Conservation (phyloP, 1,139 yeast genomes). For the Nadsonia starkeyi-henricii region DNA sequence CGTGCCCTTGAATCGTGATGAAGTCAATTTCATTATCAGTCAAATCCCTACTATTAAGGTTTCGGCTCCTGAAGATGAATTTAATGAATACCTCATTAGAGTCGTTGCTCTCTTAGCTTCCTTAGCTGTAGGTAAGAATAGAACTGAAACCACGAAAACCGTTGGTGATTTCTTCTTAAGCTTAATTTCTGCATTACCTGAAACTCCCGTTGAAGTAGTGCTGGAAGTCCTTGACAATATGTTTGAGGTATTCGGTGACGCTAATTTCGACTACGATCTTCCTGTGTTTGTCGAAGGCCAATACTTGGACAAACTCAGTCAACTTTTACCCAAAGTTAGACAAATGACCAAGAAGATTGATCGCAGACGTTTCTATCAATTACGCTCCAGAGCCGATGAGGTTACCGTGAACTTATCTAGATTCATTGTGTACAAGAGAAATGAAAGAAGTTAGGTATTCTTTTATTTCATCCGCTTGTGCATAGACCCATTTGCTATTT, state of each 20-base stretch:
- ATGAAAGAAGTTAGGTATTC: slow-evolving; percentile 20
- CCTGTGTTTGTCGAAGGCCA: slow-evolving; percentile 49
- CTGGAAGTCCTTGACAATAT: slow-evolving; percentile 51
- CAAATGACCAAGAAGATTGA: slow-evolving; percentile 51
- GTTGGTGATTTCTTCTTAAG: slow-evolving; percentile 14
- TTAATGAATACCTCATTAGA: slow-evolving; percentile 16
- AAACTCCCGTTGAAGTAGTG: slow-evolving; percentile 27
- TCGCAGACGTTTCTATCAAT: slow-evolving; percentile 41
- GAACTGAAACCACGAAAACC: slow-evolving; percentile 30
- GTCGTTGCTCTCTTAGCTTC: slow-evolving; percentile 39
- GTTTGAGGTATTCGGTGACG: slow-evolving; percentile 76
- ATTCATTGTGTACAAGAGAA: slow-evolving; percentile 60
- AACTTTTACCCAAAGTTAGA: slow-evolving; percentile 35
- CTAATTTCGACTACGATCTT: slow-evolving; percentile 46
- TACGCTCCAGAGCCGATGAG: slow-evolving; percentile 58
- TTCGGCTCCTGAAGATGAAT: slow-evolving; percentile 12
- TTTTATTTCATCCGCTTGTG: no score
- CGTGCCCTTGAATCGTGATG: slow-evolving; percentile 15
- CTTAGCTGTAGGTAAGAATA: slow-evolving; percentile 33
- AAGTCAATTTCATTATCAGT: slow-evolving; percentile 11
- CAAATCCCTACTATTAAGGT: slow-evolving; percentile 8
- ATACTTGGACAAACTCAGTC: slow-evolving; percentile 33
- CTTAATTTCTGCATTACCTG: slow-evolving; percentile 22
- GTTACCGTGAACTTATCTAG: slow-evolving; percentile 52
- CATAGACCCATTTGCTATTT: no score